Base-by-base conservation (phyloP, 176 grass and related monocot species). In the Oropetium thomaeum region DNA sequence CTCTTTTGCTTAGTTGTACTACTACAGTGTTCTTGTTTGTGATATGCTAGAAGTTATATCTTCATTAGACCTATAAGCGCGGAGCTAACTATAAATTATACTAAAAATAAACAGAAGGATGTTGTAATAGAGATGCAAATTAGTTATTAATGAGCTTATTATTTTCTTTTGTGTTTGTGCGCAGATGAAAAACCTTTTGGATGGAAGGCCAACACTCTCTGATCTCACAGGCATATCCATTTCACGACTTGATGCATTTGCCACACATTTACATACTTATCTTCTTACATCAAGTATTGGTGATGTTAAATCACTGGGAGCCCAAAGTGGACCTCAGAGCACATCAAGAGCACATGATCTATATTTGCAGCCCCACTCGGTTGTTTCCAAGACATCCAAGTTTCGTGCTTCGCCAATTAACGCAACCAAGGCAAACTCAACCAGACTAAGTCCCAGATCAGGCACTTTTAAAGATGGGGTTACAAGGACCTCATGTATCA, bases 181-280 rank as follows among this genome's bases (percentile, higher is more conserved):
- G 26, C 80, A 98, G 95, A 95, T 99, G 91, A 99, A 92, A 88
- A 93, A 84, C 81, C 76, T 99, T 73, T 81, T 92, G 35, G 90
- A 59, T 16, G 84, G 84, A 58, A 90, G 80, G 44, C 96, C 89
- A 57, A 89, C 82, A 28, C 82, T 98, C 17, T 90, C 91, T 44
- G 76, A 89, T 75, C 82, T 98, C 31, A 98, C 96, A 64, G 84
- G 91, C 82, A 95, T 95, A n/a, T 90, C 96, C 47, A 74, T 77
- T 67, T 84, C 76, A 6, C 87, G 91, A 60, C 86, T 99, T 58
- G 87, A 92, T 37, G 79, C 89, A 73, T 93, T 99, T 83, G 91
- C 73, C 25, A 84, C 72, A 81, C 82, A 99, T 82, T 61, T 95
- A 67, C 89, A 87, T 67, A 76, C 87, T 72, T 99, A 91, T 83